These are phyloP conservation scores for Neopestalotiopsis sp. DNA, from an alignment of 2,329 filamentous ascomycete species.

Conservation along the genomic window DNA sequence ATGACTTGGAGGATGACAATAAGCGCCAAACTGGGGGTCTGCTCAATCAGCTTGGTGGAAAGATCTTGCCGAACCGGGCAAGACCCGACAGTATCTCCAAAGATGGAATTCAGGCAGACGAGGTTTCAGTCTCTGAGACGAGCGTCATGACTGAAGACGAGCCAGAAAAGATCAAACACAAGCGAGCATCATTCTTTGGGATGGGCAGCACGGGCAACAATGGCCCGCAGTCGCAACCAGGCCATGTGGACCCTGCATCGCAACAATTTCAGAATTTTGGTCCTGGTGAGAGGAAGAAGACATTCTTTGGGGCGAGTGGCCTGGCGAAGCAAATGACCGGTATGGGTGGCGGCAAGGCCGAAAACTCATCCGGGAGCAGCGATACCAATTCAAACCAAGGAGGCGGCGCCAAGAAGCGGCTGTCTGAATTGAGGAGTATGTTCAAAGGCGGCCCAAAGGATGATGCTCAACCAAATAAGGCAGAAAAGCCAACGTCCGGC, in stretches of 20 bases:
- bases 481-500: conserved; percentile 10
- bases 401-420: conserved; percentile 28
- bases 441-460: conserved; percentile 34
- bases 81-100: conserved; percentile 37
- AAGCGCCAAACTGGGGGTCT: conserved; percentile 42
- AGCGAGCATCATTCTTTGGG: conserved; percentile 46
- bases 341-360: conserved; percentile 19
- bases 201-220: conserved; percentile 35
- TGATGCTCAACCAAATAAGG: conserved; percentile 31
- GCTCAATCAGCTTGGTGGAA: conserved; percentile 57
- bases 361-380: conserved; percentile 20
- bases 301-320: conserved; percentile 38
- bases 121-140: conserved; percentile 46
- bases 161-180: conserved; percentile 35
- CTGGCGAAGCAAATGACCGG: conserved; percentile 27
- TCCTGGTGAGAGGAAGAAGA: conserved; percentile 43
- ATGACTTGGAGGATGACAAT: conserved; percentile 43
- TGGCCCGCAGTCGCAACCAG: conserved; percentile 24
- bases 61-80: conserved; percentile 39
- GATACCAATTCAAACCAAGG: conserved; percentile 16
- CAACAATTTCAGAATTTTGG: conserved; percentile 20
- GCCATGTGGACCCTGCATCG: conserved; percentile 23
- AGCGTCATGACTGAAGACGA: conserved; percentile 45
- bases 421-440: conserved; percentile 37
- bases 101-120: conserved; percentile 39